These are phyloP conservation scores for Dalbergia oliveri DNA, from an alignment of 306 rosid genomes.

Conservation along the genomic window DNA sequence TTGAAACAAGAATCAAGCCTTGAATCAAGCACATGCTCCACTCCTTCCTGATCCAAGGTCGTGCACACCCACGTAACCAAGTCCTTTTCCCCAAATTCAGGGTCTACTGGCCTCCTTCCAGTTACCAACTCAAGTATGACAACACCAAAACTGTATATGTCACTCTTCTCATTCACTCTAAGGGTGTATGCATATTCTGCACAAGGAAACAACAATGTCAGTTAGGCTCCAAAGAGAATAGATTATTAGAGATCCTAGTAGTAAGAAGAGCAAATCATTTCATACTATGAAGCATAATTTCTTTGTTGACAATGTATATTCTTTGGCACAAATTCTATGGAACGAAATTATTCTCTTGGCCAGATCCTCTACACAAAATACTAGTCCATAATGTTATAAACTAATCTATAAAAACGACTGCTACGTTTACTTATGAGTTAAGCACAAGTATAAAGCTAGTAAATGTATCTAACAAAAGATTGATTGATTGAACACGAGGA, in stretches of 20 bases:
- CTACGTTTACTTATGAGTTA: no score
- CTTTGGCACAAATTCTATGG: background rate
- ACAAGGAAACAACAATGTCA: slow-evolving; percentile 31
- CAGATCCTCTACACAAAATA: no score
- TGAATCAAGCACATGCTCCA: slow-evolving; percentile 73
- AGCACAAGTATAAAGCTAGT: background rate
- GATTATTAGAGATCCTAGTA: background rate
- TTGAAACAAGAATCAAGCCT: slow-evolving; percentile 76
- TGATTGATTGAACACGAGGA: background rate
- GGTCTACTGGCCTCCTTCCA: slow-evolving; percentile 77
- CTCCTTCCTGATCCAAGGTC: slow-evolving; percentile 82
- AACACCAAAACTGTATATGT: slow-evolving; percentile 91
- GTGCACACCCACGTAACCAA: slow-evolving; percentile 90
- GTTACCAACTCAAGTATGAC: slow-evolving; percentile 87
- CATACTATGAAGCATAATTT: slow-evolving; percentile 9
- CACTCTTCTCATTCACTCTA: slow-evolving; percentile 94
- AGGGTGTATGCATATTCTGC: slow-evolving; percentile 96
- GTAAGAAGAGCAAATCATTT: background rate
- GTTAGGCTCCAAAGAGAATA: slow-evolving; percentile 17
- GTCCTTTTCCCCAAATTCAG: slow-evolving; percentile 91
- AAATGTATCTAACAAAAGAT: slow-evolving; percentile 3
- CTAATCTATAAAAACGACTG: background rate
- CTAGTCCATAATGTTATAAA: background rate
- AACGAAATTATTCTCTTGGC: no score
- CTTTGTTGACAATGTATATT: background rate